phyloP scores from a whole-genome alignment of 116 monocot species.

The Thalassia testudinum region DNA sequence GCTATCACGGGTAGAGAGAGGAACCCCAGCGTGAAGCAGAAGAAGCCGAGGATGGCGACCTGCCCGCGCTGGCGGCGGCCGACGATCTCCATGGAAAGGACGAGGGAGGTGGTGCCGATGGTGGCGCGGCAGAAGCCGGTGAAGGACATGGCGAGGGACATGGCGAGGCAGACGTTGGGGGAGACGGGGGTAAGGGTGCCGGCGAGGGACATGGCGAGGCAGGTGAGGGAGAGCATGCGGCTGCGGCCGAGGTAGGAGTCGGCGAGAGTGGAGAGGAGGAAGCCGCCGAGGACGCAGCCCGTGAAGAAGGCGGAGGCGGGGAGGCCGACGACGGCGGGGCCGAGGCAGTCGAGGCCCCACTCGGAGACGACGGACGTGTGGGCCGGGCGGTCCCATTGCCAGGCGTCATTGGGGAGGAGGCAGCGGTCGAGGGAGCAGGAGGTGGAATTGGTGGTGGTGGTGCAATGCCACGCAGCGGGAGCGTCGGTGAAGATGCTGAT shows the following conservation, averaged over 20 bases:
- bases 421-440: conserved; percentile 13
- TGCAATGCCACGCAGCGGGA: conserved; percentile 38
- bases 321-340: conserved; percentile 17
- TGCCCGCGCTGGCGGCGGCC: conserved; percentile 38
- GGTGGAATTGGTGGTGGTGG: not conserved
- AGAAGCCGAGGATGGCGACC: conserved; percentile 36
- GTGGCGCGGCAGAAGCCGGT: conserved; percentile 49
- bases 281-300: conserved; percentile 48
- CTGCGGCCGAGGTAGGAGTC: conserved; percentile 38
- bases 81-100: conserved; percentile 55
- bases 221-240: conserved; percentile 10
- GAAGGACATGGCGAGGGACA: conserved; percentile 20
- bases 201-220: conserved; percentile 9
- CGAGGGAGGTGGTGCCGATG: conserved; percentile 43
- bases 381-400: conserved; percentile 32
- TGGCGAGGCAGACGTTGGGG: conserved; percentile 27
- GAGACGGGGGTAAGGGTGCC: conserved; percentile 8
- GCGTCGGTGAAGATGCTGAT: conserved; percentile 64
- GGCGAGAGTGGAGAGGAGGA: conserved; percentile 48
- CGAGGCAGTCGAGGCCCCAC: conserved; percentile 35
- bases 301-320: conserved; percentile 35
- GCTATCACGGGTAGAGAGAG: conserved; percentile 56
- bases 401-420: conserved; percentile 19
- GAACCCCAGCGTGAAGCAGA: conserved; percentile 63
- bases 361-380: conserved; percentile 34